Evolutionary conservation across 1,284 basidiomycete species (phyloP).

Genomic region (Somion occarium): DNA sequence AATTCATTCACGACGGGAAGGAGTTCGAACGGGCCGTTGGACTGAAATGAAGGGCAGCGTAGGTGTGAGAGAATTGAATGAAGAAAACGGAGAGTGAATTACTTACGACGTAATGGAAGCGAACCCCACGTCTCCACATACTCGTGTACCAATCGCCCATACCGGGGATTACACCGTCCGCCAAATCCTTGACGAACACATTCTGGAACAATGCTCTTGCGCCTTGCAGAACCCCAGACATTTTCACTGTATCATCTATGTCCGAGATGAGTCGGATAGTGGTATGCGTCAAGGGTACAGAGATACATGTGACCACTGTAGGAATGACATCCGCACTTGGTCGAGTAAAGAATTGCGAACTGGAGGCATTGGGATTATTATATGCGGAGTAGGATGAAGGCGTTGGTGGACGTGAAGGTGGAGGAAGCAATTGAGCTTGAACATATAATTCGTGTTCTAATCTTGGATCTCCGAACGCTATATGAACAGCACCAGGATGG

Average conservation of each 20-base stretch:
- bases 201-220: constrained; percentile 74
- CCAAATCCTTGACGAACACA: constrained; percentile 73
- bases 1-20: constrained; percentile 79
- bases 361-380: constrained; percentile 15
- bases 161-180: constrained; percentile 77
- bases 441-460: constrained; percentile 56
- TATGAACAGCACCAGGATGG: constrained; percentile 51
- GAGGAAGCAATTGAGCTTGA: constrained; percentile 47
- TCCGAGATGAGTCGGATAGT: constrained; percentile 83
- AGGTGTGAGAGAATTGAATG: constrained; percentile 6
- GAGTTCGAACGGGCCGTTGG: constrained; percentile 88
- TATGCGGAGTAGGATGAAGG: constrained; percentile 11
- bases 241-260: constrained; percentile 92
- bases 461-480: constrained; percentile 49
- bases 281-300: constrained; percentile 50
- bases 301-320: constrained; percentile 28
- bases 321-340: constrained; percentile 2
- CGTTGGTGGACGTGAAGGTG: constrained; percentile 21
- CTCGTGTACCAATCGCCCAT: constrained; percentile 81
- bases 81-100: background rate
- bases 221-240: constrained; percentile 68
- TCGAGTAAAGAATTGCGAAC: constrained; percentile 3
- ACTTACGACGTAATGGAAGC: constrained; percentile 86
- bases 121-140: constrained; percentile 65
- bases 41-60: constrained; percentile 40